A percentile compares a stretch with the other conserved stretches of the same genome.
These are phyloP conservation scores for Fonsecaea multimorphosa DNA, from an alignment of 2,329 filamentous ascomycete species.

Conservation along the genomic window DNA sequence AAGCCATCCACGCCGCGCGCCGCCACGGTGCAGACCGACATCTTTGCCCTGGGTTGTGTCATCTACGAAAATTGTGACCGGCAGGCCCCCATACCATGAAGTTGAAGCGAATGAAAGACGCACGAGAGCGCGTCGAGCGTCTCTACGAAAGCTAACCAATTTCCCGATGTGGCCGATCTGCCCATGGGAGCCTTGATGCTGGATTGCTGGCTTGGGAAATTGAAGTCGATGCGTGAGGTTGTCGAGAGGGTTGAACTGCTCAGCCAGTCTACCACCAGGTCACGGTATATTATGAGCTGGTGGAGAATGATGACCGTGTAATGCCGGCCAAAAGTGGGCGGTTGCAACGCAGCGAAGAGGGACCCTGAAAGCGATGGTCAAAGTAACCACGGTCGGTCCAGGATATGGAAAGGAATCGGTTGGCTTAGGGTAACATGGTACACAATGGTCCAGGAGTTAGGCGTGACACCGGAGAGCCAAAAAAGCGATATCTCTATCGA, in stretches of 20 bases:
- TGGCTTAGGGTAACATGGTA: too few species aligned
- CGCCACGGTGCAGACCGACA: conserved; percentile 33
- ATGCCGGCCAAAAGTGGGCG: background rate
- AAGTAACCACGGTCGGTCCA: background rate
- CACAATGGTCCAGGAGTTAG: too few species aligned
- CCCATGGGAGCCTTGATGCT: conserved; percentile 12
- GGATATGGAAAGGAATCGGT: too few species aligned
- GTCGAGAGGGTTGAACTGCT: conserved; percentile 9
- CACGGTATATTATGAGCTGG: background rate
- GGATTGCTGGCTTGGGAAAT: conserved; percentile 21
- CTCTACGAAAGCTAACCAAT: conserved; percentile 10
- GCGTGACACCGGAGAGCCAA: too few species aligned
- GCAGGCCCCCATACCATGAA: background rate
- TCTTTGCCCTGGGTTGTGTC: conserved; percentile 39
- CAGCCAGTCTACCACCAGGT: background rate
- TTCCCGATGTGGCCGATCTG: conserved; percentile 19
- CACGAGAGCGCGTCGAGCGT: conserved; percentile 12
- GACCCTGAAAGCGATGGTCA: conserved; percentile 1
- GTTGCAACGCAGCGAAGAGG: background rate
- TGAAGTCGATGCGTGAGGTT: conserved; percentile 17
- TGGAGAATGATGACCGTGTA: background rate
- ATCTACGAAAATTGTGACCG: conserved; percentile 37
- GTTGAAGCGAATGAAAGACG: conserved; percentile 11
- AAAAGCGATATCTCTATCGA: too few species aligned
- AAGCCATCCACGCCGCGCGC: conserved; percentile 35